phyloP scores from a whole-genome alignment of 768 basidiomycete species.

The Agrocybe praecox region DNA sequence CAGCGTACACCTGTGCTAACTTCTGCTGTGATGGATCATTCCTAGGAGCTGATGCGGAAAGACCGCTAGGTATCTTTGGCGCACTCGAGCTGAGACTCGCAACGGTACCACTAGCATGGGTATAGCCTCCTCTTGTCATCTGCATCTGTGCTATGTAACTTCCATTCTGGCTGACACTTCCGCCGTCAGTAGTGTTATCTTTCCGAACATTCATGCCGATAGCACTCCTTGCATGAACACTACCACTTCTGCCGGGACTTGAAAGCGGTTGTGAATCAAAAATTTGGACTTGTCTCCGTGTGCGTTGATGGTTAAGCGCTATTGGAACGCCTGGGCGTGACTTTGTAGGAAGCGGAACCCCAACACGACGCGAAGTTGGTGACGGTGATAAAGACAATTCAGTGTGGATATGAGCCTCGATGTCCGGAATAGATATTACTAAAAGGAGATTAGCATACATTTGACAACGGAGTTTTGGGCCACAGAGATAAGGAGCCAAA shows the following conservation, averaged over 20 bases:
- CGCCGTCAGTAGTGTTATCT: slow-evolving; percentile 28
- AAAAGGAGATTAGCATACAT: slow-evolving; percentile 30
- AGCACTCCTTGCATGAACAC: slow-evolving; percentile 28
- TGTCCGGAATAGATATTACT: slow-evolving; percentile 86
- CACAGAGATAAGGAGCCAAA: slow-evolving; percentile 29
- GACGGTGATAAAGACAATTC: slow-evolving; percentile 70
- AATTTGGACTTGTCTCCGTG: slow-evolving; percentile 74
- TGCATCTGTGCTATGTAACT: slow-evolving; percentile 47
- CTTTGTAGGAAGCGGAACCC: slow-evolving; percentile 72
- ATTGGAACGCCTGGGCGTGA: slow-evolving; percentile 63
- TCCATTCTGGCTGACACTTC: slow-evolving; percentile 38
- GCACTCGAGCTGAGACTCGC: slow-evolving; percentile 40
- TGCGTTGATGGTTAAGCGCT: slow-evolving; percentile 50
- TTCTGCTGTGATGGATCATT: slow-evolving; percentile 19
- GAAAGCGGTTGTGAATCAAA: slow-evolving; percentile 81
- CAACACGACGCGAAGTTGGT: slow-evolving; percentile 80
- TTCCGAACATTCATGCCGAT: slow-evolving; percentile 28
- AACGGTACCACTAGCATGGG: slow-evolving; percentile 28
- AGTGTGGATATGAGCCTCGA: slow-evolving; percentile 70
- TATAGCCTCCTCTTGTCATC: slow-evolving; percentile 31
- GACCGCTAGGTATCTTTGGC: slow-evolving; percentile 40
- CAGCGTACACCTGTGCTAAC: slow-evolving; percentile 17
- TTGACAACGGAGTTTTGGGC: slow-evolving; percentile 21
- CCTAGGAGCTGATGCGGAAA: slow-evolving; percentile 32
- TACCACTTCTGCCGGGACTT: slow-evolving; percentile 48